Base-by-base conservation (phyloP, 495 filamentous ascomycete species). In the Aspergillus cristatus region DNA sequence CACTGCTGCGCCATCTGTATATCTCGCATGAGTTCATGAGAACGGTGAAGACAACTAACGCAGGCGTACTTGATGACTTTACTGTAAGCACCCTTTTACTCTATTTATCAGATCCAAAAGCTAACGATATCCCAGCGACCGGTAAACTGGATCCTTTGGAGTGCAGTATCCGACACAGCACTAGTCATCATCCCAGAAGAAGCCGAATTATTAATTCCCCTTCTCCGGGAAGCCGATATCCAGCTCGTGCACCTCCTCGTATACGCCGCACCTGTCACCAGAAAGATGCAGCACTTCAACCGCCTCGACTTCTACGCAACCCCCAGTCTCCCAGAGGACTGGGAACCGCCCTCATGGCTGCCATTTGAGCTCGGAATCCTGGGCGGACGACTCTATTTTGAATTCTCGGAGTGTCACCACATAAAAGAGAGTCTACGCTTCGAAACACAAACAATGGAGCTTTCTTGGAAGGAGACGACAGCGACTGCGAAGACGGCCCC, bases 181-280 rank as follows among this genome's bases (percentile, higher is more conserved):
- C 32, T 81, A 0, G 51, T 79, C 3, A 41, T 79, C 1, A 74
- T 67, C 20, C 67, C 71, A 3, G 69, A 78, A 34, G 76, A 81
- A 44, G 76, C 68, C 1, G 68, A 79, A 39, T 11, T 30, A 0
- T 15, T 77, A 0, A 58, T 79, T 16, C 55, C 61, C 2, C 29
- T 62, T 0, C 32, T 76, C 25, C 65, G 58, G 16, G 15, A 6
- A 6, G 13, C 3, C 1, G n/a, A 17, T 17, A 16, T 22, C 0
- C 24, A 34, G 0, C 5, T 14, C 1, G 35, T 42, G 6, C 43
- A 46, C 13, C 34, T 46, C 24, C 11, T 26, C n/a, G n/a, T n/a
- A 11, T 79, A 79, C 30, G 62, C 72, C 0, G 64, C 74, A 3
- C 73, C 72, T 0, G 58, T 75, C 6, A 75, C 72, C 0, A 57